Base-by-base conservation (phyloP, 2,329 filamentous ascomycete species). In the Alternaria rosae region DNA sequence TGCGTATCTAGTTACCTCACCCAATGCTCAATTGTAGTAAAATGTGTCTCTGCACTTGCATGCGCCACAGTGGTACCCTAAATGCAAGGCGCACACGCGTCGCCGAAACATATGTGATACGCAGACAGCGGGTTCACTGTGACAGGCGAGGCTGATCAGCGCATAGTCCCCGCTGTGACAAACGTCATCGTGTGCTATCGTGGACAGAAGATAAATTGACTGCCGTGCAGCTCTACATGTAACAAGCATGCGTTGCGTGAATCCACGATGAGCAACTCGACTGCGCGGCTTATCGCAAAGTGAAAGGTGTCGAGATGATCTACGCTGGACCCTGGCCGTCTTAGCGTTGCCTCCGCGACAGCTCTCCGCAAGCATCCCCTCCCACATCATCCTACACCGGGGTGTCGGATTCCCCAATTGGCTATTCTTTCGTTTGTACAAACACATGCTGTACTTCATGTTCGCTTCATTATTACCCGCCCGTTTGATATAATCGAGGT, bases 361-460 rank as follows among this genome's bases (percentile, higher is more conserved):
- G 62, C 64, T 66, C 64, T 72, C 70, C 67, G 61, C 70, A 71
- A 69, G 67, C 71, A 71, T 67, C 69, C 68, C 70, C 71, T 68
- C 69, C 59, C 55, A 44, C 45, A 54, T 26, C 55, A 44, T 45
- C 44, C 47, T 48, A 44, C 21, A 44, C 21, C 48, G 10, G 12
- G 48, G 21, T 21, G 10, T 28, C 20, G 26, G 23, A 41, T 62
- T 30, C 26, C 26, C 28, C 43, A 26, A 42, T 62, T 59, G 43
- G 35, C 2, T 54, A n/a, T 32, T 28, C 41, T 45, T 38, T 32
- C 44, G 17, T 43, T 59, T 35, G 50, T 54, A 38, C 13, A n/a
- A 21, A 41, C 50, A 59, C 7, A 59, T 41, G 35, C 28, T 45
- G 15, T 42, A 48, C 38, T 54, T 41, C n/a, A 61, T 62, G 55